Conservation (phyloP, 352 stramenopile genomes). For the Thraustotheca clavata region DNA sequence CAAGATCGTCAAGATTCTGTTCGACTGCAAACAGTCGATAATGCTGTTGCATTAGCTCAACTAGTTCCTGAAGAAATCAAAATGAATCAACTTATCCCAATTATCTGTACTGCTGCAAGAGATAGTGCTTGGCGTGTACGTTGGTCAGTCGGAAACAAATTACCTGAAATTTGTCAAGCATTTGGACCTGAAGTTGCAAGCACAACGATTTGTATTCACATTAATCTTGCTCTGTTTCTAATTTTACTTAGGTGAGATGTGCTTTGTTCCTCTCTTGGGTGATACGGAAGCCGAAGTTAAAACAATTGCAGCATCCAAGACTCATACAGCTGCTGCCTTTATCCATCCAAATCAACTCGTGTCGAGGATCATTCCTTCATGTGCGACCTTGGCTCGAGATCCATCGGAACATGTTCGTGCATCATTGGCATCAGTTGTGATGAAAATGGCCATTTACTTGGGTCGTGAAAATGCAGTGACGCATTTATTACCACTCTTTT, state of each 20-base stretch:
- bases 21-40: constrained; percentile 95
- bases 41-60: constrained; percentile 91
- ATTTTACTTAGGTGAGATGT: constrained; percentile 28
- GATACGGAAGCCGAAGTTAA: constrained; percentile 96
- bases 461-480: constrained; percentile 90
- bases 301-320: constrained; percentile 92
- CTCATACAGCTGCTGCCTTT: constrained; percentile 48
- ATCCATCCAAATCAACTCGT: constrained; percentile 59
- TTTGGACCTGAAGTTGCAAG: constrained; percentile 68
- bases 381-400: constrained; percentile 93
- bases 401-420: constrained; percentile 95
- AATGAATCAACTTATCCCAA: constrained; percentile 77
- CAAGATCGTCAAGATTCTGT: constrained; percentile 95
- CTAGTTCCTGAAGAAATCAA: constrained; percentile 69
- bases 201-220: constrained; percentile 43
- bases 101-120: constrained; percentile 86
- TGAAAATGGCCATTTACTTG: constrained; percentile 92
- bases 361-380: constrained; percentile 70
- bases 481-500: constrained; percentile 91
- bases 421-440: constrained; percentile 91
- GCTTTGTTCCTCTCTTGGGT: constrained; percentile 92
- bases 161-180: constrained; percentile 88
- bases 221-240: background rate
- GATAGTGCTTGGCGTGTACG: constrained; percentile 98
- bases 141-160: constrained; percentile 96